These are phyloP conservation scores for Stenocarpella maydis DNA, from an alignment of 2,329 filamentous ascomycete species.

Conservation along the genomic window DNA sequence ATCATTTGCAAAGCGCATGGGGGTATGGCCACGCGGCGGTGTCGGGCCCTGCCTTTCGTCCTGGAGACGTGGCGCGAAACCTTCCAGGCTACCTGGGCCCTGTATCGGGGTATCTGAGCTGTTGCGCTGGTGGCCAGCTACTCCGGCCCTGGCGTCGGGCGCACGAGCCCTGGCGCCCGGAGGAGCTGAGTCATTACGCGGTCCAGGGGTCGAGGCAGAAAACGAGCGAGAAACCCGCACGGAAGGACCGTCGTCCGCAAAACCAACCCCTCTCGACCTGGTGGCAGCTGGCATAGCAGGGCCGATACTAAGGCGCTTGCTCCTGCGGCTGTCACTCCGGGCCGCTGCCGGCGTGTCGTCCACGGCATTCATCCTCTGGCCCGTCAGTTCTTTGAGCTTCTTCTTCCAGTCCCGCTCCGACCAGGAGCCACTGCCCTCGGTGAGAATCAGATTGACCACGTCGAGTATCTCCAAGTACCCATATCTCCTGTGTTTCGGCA, in stretches of 20 bases:
- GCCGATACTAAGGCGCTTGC: constrained; percentile 63
- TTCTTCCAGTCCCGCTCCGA: constrained; percentile 89
- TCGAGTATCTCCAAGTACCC: constrained; percentile 92
- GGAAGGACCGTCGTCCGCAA: constrained; percentile 62
- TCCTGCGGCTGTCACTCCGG: constrained; percentile 66
- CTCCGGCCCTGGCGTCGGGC: constrained; percentile 45
- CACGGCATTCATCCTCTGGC: constrained; percentile 75
- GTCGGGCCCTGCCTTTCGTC: constrained; percentile 24
- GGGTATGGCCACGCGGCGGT: constrained; percentile 45
- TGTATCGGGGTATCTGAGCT: constrained; percentile 55
- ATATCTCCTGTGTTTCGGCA: constrained; percentile 87
- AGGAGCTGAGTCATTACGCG: constrained; percentile 61
- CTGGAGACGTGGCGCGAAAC: constrained; percentile 34
- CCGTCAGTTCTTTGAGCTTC: constrained; percentile 87
- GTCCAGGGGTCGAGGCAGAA: constrained; percentile 50
- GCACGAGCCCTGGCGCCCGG: constrained; percentile 50
- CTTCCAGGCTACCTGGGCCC: constrained; percentile 40
- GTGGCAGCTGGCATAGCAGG: constrained; percentile 44
- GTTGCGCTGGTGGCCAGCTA: constrained; percentile 54
- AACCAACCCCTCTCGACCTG: constrained; percentile 60
- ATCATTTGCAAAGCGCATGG: constrained; percentile 52
- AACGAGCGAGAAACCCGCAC: constrained; percentile 62
- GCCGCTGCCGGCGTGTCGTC: constrained; percentile 57
- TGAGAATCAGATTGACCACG: constrained; percentile 80
- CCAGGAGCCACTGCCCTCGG: constrained; percentile 79